Percentiles rank a stretch among this genome's conserved stretches.
Conservation (phyloP, 257 asterid genomes). For the Solanum bulbocastanum region DNA sequence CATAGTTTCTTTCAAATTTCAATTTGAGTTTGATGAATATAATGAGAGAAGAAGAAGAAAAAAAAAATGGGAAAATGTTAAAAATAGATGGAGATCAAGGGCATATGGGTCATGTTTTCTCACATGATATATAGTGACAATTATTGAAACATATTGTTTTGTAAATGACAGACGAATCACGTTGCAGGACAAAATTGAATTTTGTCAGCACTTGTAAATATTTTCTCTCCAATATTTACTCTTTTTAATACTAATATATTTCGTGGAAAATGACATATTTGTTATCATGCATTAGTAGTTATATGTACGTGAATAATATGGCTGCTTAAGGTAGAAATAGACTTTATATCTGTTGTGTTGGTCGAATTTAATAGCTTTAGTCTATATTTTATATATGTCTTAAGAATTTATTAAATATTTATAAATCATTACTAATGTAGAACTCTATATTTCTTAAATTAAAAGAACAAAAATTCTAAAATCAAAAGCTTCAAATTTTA, state of each 20-base stretch:
- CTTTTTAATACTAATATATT: too few relatives aligned
- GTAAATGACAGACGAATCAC: conserved; percentile 7
- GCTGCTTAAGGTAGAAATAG: neutral
- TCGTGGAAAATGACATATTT: neutral
- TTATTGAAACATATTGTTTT: neutral
- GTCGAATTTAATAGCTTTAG: neutral
- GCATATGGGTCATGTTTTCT: conserved; percentile 1
- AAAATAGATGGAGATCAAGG: neutral
- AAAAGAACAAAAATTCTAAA: neutral
- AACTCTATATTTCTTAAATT: neutral
- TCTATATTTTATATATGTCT: neutral
- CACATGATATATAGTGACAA: conserved; percentile 23
- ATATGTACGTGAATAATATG: neutral
- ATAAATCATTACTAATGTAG: neutral
- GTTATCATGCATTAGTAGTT: neutral
- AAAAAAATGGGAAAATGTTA: neutral
- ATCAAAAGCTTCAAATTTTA: neutral
- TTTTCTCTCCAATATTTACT: neutral
- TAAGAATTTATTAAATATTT: neutral
- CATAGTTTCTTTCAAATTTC: neutral
- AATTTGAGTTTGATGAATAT: neutral
- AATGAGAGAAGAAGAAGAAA: neutral
- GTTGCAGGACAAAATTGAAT: neutral
- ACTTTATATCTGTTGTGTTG: neutral
- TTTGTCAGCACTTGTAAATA: neutral